These are phyloP conservation scores for Leucocoprinus birnbaumii DNA, from an alignment of 768 basidiomycete species.

Conservation along the genomic window DNA sequence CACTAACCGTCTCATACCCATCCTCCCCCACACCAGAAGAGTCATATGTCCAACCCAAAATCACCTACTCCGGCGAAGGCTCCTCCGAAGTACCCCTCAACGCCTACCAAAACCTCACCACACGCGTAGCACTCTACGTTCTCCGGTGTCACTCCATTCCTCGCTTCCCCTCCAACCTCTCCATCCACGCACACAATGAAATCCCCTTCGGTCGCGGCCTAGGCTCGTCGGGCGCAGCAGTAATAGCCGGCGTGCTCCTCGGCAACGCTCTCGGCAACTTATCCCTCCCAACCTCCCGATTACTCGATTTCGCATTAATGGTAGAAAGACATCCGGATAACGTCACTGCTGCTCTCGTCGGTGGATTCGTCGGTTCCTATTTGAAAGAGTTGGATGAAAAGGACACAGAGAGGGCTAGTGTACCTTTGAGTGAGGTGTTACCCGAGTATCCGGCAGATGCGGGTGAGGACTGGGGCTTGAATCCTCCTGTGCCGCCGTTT, in stretches of 20 bases:
- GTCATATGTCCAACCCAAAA: constrained; percentile 45
- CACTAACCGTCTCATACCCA: constrained; percentile 48
- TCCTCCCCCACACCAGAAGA: neutral
- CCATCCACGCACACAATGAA: constrained; percentile 81
- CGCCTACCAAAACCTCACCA: constrained; percentile 95
- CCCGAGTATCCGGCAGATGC: constrained; percentile 96
- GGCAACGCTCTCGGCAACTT: constrained; percentile 82
- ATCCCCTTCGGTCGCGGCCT: constrained; percentile 98
- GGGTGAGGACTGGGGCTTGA: constrained; percentile 84
- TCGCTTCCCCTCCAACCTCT: constrained; percentile 73
- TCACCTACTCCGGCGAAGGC: constrained; percentile 87
- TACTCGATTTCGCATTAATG: constrained; percentile 97
- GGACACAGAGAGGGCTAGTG: constrained; percentile 81
- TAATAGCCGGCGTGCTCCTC: constrained; percentile 93
- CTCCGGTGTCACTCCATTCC: constrained; percentile 82
- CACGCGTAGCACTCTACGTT: constrained; percentile 96
- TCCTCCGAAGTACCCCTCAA: constrained; percentile 88
- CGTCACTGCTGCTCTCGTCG: constrained; percentile 94
- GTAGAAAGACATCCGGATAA: constrained; percentile 99
- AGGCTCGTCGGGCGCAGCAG: constrained; percentile 98
- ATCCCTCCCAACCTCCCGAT: constrained; percentile 60
- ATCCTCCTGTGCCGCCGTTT: constrained; percentile 82
- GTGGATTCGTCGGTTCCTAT: constrained; percentile 97
- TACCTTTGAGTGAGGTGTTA: constrained; percentile 93
- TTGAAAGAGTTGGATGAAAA: constrained; percentile 82